Evolutionary conservation across 2,329 filamentous ascomycete species (phyloP), one percentile per base, ranked within the genome.

Genomic region (Penicillium psychrosexuale): DNA sequence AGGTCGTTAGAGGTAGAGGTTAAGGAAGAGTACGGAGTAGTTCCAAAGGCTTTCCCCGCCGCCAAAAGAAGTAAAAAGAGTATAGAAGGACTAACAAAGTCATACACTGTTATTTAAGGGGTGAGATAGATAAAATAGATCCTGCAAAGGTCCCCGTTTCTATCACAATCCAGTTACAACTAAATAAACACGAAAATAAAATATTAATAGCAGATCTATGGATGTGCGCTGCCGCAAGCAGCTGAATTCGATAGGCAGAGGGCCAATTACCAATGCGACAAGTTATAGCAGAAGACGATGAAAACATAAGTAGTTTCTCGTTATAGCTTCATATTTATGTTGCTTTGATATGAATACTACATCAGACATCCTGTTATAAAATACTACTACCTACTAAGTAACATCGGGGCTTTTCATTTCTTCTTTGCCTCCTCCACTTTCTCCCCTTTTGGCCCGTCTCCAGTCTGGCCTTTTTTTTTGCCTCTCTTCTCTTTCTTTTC

Each of bases 201-300:
- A 19, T 45, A 34, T 34, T n/a, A 45, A 33, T 45, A 34, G 27
- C 27, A 28, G 31, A 34, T 34, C 13, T 7, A 28, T 30, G 6
- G 17, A 34, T 24, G 37, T 27, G 38, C 19, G n/a, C 27, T 45
- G 40, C 53, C 57, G 50, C 50, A 59, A 54, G 50, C 57, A 59
- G 57, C 57, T 59, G 54, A 52, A 46, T 55, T 47, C 33, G 30
- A 44, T 39, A 54, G 27, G 55, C 51, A 47, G 53, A 47, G 56
- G 56, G 47, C 55, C 55, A 57, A 57, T 59, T 47, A 52, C 51
- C 50, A 54, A 49, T 38, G 24, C n/a, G 30, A 51, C 19, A 38
- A 38, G 27, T 8, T 28, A 28, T 8, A 8, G 8, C 27, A 28
- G 27, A 28, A 28, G 22, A 17, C 17, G 8, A 49, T 47, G 44